Evolutionary conservation across 768 basidiomycete genomes (phyloP).

Genomic region (Tulasnella sp.): DNA sequence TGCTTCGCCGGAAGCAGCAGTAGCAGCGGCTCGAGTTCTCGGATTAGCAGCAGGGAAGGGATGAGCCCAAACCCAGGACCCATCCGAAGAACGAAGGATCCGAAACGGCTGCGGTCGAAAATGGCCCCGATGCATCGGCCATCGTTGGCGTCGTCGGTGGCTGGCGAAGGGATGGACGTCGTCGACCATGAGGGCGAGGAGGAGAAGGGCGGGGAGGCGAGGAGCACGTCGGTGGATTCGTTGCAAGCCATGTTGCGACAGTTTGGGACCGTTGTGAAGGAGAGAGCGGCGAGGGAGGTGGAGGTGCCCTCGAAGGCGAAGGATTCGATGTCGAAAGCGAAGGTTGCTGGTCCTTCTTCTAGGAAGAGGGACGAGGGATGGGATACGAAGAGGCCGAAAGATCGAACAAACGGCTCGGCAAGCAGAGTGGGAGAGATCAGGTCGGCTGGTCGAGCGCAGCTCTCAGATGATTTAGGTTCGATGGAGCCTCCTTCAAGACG

Average conservation of each 20-base stretch:
- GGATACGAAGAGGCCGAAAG: neutral
- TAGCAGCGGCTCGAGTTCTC: neutral
- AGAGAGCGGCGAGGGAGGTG: slow-evolving; percentile 2
- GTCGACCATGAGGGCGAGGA: neutral
- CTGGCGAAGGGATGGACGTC: neutral
- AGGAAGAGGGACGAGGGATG: neutral
- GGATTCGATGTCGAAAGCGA: neutral
- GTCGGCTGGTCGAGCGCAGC: neutral
- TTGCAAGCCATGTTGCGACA: slow-evolving; percentile 2
- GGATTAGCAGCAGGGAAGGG: neutral
- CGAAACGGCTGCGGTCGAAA: neutral
- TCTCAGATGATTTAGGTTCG: neutral
- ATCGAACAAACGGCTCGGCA: neutral
- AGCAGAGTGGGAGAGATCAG: neutral
- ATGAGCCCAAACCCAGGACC: neutral
- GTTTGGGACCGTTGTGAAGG: slow-evolving; percentile 15
- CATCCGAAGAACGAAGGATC: neutral
- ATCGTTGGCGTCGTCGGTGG: neutral
- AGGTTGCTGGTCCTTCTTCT: neutral
- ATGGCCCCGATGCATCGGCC: neutral
- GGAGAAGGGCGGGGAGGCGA: neutral
- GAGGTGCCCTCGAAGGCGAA: neutral
- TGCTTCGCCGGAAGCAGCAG: neutral
- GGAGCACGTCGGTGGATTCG: neutral
- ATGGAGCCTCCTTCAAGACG: neutral